Evolutionary conservation across 2,329 filamentous ascomycete genomes (phyloP), one percentile per base, ranked within the genome.

Genomic region (Colletotrichum tropicicola): DNA sequence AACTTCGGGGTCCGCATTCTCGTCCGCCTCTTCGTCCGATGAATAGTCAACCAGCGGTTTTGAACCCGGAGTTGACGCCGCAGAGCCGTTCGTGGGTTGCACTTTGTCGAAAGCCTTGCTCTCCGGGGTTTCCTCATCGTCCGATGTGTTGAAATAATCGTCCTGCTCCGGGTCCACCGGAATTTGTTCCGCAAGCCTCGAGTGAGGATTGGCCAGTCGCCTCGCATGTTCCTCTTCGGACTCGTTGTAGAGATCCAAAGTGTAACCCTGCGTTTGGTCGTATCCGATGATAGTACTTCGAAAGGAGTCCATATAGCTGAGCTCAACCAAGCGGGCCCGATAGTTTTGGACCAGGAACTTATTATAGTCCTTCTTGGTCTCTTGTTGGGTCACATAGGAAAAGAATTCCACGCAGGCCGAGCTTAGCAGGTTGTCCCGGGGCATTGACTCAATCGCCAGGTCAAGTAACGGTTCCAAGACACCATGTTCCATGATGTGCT

Each of bases 361-460:
- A 60, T 97, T 89, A 48, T 98, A 83, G 13, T 92, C 89, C 75
- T 94, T 97, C 72, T 94, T 85, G 59, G 89, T 89, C 71, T 97
- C 92, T 73, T 90, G 89, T 5, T 32, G 32, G 74, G 91, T 93
- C 72, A 98, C 92, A 73, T 91, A 94, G 72, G 97, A 94, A 69
- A 99, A 98, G 44, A 99, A 87, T 73, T 99, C 96, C 9, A 98
- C 84, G 71, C 93, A 97, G 8, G 94, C 95, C 1, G 95, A 98
- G 76, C 96, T 97, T 30, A 98, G 85, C 3, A 99, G 84, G 70
- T 98, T 98, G 77, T 99, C 95, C 43, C 94, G 89, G 1, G 94
- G 93, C 87, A 98, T 91, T 0, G 93, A 96, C 69, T 92, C 88
- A 59, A 91, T 87, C 32, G 98, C 86, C 37, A 98, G 90, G 69